Evolutionary conservation across 139 green algal species (phyloP), one percentile per base, ranked within the genome.

Genomic region (Yamagishiella unicocca): DNA sequence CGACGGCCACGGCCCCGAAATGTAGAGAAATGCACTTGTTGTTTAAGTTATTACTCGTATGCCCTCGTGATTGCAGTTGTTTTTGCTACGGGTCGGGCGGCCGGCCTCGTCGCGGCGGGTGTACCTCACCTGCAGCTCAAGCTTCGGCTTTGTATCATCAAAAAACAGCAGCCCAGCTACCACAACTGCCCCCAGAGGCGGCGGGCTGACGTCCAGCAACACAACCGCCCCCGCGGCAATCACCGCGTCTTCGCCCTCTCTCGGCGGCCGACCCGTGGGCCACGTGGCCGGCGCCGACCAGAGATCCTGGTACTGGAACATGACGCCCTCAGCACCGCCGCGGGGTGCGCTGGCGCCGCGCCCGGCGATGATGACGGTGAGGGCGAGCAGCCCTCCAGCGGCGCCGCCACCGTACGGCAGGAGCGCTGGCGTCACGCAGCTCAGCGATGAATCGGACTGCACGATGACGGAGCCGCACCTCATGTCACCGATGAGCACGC

Each of bases 181-280:
- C 17, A 66, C 78, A 21, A 89, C 29, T 24, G 9, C 24, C 35
- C 72, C 73, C 27, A 92, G 81, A 33, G 78, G 54, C 0, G 91
- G 91, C 27, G 91, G 66, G 50, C 53, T 87, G 5, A 90, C 35
- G 78, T 94, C 91, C 42, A 93, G 72, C 82, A 94, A 83, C 10
- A 94, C n/a, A 58, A 68, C n/a, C 37, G 55, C 27, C 43, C 50
- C 29, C 53, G 85, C 29, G 1, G 83, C 83, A 4, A 91, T 68
- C 17, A 82, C 75, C 27, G 82, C 85, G 43, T 40, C 38, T 31
- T 91, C 88, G 29, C 83, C 88, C 25, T 82, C 83, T 1, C 33
- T 31, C 1, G 92, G 92, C 22, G 85, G 85, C 29, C 35, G 70
- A 64, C 50, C 54, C 29, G 54, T 54, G 64, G 84, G 90, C 92